Conservation (phyloP, 352 stramenopile genomes). For the Globisporangium abappressorium region DNA sequence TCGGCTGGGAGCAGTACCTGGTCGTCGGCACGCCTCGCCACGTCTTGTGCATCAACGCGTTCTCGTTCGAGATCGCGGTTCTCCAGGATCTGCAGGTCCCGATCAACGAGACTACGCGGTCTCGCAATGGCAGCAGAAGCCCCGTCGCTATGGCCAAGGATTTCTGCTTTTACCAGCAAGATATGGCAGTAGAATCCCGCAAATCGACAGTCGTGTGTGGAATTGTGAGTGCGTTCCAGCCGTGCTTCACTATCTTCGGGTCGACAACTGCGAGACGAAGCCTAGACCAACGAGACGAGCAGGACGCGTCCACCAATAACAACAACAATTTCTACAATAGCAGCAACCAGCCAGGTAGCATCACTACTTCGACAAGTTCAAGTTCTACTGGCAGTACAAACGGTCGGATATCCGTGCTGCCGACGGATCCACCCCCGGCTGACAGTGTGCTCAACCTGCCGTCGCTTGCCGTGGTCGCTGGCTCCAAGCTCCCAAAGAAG, state of each 20-base stretch:
- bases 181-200: neutral
- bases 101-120: neutral
- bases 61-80: constrained; percentile 60
- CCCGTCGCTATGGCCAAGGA: constrained; percentile 55
- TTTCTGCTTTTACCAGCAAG: constrained; percentile 39
- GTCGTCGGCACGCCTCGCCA: constrained; percentile 46
- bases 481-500: constrained; percentile 16
- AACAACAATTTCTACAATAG: neutral
- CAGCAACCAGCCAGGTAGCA: neutral
- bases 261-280: constrained; percentile 1
- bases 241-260: constrained; percentile 47
- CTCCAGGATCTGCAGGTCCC: constrained; percentile 51
- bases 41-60: constrained; percentile 56
- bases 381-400: neutral
- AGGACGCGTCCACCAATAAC: neutral
- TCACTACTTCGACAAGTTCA: neutral
- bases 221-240: constrained; percentile 62
- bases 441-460: constrained; percentile 60
- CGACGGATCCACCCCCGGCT: constrained; percentile 35
- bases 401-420: constrained; percentile 45
- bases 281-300: neutral
- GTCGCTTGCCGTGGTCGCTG: constrained; percentile 26
- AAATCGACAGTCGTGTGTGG: constrained; percentile 33
- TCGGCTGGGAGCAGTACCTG: constrained; percentile 54
- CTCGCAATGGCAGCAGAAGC: constrained; percentile 6